Evolutionary conservation across 306 rosid genomes (phyloP).

Genomic region (Begonia fuchsioides): DNA sequence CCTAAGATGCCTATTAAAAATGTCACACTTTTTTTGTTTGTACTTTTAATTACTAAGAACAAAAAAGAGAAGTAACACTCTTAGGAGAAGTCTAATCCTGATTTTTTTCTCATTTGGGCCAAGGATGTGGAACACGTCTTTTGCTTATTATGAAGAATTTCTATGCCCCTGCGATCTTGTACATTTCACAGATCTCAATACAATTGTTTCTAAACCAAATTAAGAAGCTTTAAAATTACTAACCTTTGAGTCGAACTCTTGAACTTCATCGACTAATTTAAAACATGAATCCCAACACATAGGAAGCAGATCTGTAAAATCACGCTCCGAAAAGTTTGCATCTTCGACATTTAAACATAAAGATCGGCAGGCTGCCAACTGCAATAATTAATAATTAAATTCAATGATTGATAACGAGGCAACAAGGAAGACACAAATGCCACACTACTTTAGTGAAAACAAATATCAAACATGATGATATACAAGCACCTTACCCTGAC

Average conservation of each 20-base stretch:
- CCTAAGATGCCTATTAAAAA: too few relatives aligned
- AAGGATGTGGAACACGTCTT: too few relatives aligned
- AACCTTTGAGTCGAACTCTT: conserved; percentile 98
- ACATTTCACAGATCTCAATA: background rate
- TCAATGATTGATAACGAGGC: conserved; percentile 13
- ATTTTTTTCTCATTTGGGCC: too few relatives aligned
- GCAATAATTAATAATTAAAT: conserved; percentile 17
- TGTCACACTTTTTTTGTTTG: too few relatives aligned
- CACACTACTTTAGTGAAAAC: too few relatives aligned
- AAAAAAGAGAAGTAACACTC: too few relatives aligned
- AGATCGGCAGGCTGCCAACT: conserved; percentile 97
- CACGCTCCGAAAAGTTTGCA: conserved; percentile 76
- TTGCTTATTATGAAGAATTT: too few relatives aligned
- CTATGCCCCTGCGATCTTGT: too few relatives aligned
- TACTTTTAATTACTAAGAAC: too few relatives aligned
- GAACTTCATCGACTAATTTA: conserved; percentile 73
- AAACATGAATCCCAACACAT: conserved; percentile 88
- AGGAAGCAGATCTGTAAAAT: conserved; percentile 79
- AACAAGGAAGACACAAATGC: conserved; percentile 1
- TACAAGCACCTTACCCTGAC: conserved; percentile 51
- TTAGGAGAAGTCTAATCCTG: too few relatives aligned
- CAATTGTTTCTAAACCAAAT: conserved; percentile 3
- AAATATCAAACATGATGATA: background rate
- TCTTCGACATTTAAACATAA: conserved; percentile 79
- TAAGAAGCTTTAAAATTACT: conserved; percentile 6